Percentiles rank a stretch among this genome's conserved stretches.
These are phyloP conservation scores for Cladophialophora exuberans DNA, from an alignment of 2,329 filamentous ascomycete species.

Conservation along the genomic window DNA sequence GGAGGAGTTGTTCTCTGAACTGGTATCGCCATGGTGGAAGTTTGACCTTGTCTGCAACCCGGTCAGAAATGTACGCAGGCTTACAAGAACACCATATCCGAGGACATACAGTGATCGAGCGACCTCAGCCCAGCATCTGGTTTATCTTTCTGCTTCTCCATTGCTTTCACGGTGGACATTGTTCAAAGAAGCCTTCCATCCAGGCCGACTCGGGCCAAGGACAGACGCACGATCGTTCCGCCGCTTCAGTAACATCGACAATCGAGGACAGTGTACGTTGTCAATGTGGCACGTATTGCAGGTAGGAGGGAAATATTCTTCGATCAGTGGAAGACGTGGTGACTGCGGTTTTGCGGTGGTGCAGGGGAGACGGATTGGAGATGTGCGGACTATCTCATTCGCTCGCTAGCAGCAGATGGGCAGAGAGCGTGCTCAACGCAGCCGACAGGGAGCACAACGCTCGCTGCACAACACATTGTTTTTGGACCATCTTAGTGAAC, in stretches of 20 bases:
- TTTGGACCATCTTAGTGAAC: constrained; percentile 3
- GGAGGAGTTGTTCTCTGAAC: constrained; percentile 78
- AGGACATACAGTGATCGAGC: constrained; percentile 69
- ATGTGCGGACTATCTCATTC: constrained; percentile 2
- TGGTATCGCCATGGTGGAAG: constrained; percentile 88
- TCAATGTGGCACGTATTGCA: not conserved
- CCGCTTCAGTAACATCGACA: constrained; percentile 10
- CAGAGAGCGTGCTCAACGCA: not conserved
- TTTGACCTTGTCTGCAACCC: constrained; percentile 70
- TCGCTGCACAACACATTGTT: too few relatives aligned
- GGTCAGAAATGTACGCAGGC: constrained; percentile 12
- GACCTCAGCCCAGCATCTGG: constrained; percentile 73
- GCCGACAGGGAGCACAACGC: too few relatives aligned
- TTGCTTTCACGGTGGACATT: constrained; percentile 27
- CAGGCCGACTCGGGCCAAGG: constrained; percentile 2
- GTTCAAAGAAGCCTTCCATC: constrained; percentile 18
- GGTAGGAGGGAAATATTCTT: not conserved
- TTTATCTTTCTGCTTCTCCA: constrained; percentile 45
- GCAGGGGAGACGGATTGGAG: constrained; percentile 13
- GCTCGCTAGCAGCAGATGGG: not conserved
- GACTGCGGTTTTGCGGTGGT: constrained; percentile 11
- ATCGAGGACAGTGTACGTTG: not conserved
- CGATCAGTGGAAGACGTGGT: not conserved
- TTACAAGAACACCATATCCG: not conserved
- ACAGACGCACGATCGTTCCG: not conserved